Conservation (phyloP, 2,329 filamentous ascomycete genomes). For the Sphaerulina populicola region DNA sequence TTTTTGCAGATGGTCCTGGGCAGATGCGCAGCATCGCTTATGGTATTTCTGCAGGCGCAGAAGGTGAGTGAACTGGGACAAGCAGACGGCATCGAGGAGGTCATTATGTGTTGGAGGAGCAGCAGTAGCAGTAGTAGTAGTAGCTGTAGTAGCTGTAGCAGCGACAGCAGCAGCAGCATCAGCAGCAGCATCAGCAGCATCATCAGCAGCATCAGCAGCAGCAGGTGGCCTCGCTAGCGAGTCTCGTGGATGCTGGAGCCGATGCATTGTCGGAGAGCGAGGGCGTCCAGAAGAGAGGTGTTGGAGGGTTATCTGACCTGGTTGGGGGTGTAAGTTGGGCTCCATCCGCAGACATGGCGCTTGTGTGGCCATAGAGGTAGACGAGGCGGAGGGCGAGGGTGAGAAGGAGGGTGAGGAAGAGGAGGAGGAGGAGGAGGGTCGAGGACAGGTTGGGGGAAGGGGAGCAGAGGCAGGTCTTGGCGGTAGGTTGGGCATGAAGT, state of each 20-base stretch:
- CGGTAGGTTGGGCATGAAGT: constrained; percentile 13
- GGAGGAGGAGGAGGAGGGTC: constrained; percentile 4
- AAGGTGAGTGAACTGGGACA: constrained; percentile 70
- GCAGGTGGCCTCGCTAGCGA: neutral
- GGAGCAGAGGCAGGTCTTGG: constrained; percentile 11
- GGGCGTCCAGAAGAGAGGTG: constrained; percentile 6
- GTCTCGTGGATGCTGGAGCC: constrained; percentile 8
- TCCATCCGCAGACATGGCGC: constrained; percentile 12
- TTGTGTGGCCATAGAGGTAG: no score
- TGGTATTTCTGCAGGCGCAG: constrained; percentile 72
- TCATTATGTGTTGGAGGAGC: neutral
- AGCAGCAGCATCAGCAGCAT: no score
- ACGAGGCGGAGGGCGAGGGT: neutral
- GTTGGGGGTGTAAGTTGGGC: constrained; percentile 7
- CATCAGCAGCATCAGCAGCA: neutral
- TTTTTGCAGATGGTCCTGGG: constrained; percentile 63
- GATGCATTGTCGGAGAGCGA: constrained; percentile 7
- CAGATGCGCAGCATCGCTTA: constrained; percentile 68
- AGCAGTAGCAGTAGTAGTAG: no score
- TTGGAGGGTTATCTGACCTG: constrained; percentile 8
- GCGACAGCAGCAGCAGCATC: no score
- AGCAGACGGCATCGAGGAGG: constrained; percentile 7
- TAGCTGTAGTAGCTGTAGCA: no score
- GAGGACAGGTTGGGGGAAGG: constrained; percentile 5
- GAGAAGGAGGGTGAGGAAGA: neutral